phyloP scores from a whole-genome alignment of 73 alveolate species.

The Durusdinium trenchii region DNA sequence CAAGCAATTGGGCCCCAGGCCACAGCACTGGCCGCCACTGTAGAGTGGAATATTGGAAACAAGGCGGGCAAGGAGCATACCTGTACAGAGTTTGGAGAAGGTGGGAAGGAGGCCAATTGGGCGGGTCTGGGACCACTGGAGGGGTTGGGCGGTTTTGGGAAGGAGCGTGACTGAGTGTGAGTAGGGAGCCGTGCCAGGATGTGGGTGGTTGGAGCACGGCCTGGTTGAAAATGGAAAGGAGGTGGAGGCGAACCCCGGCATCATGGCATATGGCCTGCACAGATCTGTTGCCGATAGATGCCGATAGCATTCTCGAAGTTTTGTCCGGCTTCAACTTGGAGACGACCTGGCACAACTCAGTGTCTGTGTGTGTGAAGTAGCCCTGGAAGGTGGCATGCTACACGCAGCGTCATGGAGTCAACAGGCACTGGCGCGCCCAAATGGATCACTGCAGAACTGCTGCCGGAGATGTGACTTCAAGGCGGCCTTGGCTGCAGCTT shows the following conservation, averaged over 20 bases:
- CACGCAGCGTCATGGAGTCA: not conserved
- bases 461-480: not conserved
- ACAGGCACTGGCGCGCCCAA: not conserved
- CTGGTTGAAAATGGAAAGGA: no score
- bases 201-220: no score
- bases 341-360: not conserved
- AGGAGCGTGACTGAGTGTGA: no score
- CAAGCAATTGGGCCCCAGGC: not conserved
- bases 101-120: not conserved
- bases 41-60: not conserved
- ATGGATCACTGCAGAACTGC: not conserved
- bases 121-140: not conserved
- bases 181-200: no score
- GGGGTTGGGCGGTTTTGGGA: not conserved
- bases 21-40: not conserved
- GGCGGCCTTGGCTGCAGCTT: not conserved
- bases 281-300: no score
- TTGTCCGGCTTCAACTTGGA: not conserved
- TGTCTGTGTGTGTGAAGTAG: not conserved
- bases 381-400: not conserved
- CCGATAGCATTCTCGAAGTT: not conserved
- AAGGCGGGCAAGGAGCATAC: not conserved
- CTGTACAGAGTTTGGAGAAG: not conserved
- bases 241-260: no score
- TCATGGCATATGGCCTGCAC: no score